Percentiles rank a stretch among this genome's conserved stretches.
These are phyloP conservation scores for Colletotrichum cereale DNA, from an alignment of 2,329 filamentous ascomycete genomes.

Conservation along the genomic window DNA sequence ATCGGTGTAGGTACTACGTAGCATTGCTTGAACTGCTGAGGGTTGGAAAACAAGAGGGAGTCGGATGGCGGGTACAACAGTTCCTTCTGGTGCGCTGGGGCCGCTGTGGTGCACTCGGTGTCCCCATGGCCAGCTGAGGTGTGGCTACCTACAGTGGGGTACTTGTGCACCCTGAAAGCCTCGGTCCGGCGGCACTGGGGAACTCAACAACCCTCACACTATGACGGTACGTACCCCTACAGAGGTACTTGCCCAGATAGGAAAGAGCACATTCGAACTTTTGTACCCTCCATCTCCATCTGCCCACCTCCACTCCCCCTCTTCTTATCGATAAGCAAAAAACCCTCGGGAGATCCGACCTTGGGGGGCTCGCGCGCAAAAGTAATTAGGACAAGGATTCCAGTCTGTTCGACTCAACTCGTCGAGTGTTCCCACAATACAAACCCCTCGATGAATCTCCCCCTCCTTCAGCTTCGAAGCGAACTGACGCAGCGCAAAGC, in stretches of 20 bases:
- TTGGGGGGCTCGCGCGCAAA: conserved; percentile 4
- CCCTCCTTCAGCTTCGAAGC: conserved; percentile 26
- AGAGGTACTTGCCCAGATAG: conserved; percentile 22
- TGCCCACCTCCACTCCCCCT: background rate
- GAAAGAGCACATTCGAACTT: conserved; percentile 22
- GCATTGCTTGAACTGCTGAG: background rate
- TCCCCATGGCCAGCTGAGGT: background rate
- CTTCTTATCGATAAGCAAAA: conserved; percentile 32
- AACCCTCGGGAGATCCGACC: conserved; percentile 30
- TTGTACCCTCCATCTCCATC: background rate
- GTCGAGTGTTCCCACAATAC: conserved; percentile 31
- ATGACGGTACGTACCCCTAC: background rate
- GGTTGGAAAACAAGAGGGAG: background rate
- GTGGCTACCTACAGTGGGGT: conserved; percentile 13
- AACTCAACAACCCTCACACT: conserved; percentile 2
- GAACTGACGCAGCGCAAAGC: conserved; percentile 36
- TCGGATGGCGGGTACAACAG: background rate
- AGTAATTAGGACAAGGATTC: conserved; percentile 15
- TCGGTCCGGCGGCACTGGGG: conserved; percentile 29
- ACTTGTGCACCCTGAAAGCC: conserved; percentile 20
- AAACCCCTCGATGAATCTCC: conserved; percentile 33
- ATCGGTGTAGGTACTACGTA: too few species aligned
- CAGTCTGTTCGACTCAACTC: conserved; percentile 25
- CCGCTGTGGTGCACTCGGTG: background rate
- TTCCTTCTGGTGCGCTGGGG: conserved; percentile 1